Percentiles rank a stretch among this genome's conserved stretches.
phyloP scores from a whole-genome alignment of 2,329 filamentous ascomycete genomes.

The Xylaria hypoxylon region DNA sequence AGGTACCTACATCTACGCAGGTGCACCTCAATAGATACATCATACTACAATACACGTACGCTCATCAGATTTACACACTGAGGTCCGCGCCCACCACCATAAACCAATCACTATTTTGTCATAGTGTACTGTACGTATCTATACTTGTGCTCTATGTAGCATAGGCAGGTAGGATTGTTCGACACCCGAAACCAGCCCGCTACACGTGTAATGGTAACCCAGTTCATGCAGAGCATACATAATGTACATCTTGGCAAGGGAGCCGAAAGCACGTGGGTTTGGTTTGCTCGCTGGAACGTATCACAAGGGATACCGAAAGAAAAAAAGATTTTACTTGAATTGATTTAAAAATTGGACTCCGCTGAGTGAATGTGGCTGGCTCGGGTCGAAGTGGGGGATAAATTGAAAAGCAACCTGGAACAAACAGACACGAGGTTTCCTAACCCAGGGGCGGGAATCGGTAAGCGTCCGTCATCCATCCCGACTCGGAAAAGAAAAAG shows the following conservation, averaged over 20 bases:
- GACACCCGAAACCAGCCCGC: constrained; percentile 26
- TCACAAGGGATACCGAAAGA: not conserved
- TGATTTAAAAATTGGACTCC: too few species aligned
- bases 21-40: too few species aligned
- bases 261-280: constrained; percentile 25
- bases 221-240: not conserved
- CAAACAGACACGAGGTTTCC: not conserved
- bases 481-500: constrained; percentile 2
- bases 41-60: too few species aligned
- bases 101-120: not conserved
- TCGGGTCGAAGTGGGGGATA: constrained; percentile 1
- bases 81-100: not conserved
- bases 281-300: not conserved
- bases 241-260: not conserved
- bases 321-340: not conserved
- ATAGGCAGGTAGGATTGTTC: constrained; percentile 5
- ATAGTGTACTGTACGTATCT: too few species aligned
- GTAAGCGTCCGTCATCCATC: not conserved
- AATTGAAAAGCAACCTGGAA: not conserved
- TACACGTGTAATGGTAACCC: not conserved
- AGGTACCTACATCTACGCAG: too few species aligned
- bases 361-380: constrained; percentile 8
- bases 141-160: not conserved
- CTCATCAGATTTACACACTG: too few species aligned
- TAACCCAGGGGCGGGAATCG: not conserved